These are phyloP conservation scores for Penicillium sp. DNA, from an alignment of 2,329 filamentous ascomycete species.

Conservation along the genomic window DNA sequence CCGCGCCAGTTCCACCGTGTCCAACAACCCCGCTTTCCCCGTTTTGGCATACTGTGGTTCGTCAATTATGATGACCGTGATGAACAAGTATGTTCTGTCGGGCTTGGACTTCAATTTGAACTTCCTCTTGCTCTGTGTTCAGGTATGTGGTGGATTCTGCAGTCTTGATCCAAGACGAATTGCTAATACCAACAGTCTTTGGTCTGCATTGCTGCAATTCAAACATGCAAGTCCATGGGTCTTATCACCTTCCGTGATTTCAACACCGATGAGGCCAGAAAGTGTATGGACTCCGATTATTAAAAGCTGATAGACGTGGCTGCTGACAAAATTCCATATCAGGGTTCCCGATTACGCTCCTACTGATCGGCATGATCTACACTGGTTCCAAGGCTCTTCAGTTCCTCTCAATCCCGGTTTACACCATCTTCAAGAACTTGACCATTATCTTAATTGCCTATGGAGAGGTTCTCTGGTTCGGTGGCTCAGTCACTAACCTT, in stretches of 20 bases:
- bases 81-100: constrained; percentile 96
- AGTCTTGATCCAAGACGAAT: constrained; percentile 2
- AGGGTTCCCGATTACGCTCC: constrained; percentile 95
- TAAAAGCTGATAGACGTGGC: not conserved
- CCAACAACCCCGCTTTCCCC: constrained; percentile 69
- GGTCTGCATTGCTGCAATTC: constrained; percentile 78
- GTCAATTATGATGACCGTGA: constrained; percentile 99
- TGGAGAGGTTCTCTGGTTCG: constrained; percentile 96
- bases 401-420: constrained; percentile 93
- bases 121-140: constrained; percentile 84
- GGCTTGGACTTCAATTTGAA: constrained; percentile 88
- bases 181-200: constrained; percentile 54
- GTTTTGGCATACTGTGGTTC: constrained; percentile 85
- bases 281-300: constrained; percentile 55
- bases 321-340: constrained; percentile 4
- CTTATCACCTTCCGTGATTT: constrained; percentile 78
- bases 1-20: constrained; percentile 40
- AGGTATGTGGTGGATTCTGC: constrained; percentile 54
- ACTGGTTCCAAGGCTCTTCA: constrained; percentile 92
- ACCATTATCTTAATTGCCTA: constrained; percentile 98
- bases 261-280: constrained; percentile 78
- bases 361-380: constrained; percentile 98
- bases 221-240: constrained; percentile 68
- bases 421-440: constrained; percentile 99
- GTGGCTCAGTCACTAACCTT: constrained; percentile 77